These are phyloP conservation scores for Pichia pseudocactophila DNA, from an alignment of 805 yeast genomes.

Conservation along the genomic window DNA sequence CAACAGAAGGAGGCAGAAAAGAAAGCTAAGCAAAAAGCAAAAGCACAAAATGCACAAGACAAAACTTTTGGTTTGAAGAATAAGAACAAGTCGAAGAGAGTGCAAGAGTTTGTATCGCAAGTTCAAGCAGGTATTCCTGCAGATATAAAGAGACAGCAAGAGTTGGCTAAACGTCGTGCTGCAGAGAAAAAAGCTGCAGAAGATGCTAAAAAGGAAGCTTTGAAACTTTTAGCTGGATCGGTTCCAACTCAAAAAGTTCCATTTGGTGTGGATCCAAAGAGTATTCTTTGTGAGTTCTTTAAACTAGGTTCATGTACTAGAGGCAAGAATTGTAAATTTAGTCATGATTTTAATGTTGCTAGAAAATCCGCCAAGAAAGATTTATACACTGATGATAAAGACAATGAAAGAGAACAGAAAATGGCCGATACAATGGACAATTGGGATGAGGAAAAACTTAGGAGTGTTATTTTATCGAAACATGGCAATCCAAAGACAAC, in stretches of 20 bases:
- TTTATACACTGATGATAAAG: conserved; percentile 82
- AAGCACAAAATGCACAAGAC: conserved; percentile 60
- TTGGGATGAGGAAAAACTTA: conserved; percentile 95
- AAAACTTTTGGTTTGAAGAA: conserved; percentile 94
- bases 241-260: conserved; percentile 79
- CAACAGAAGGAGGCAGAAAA: conserved; percentile 45
- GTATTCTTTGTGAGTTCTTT: conserved; percentile 83
- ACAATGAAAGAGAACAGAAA: conserved; percentile 35
- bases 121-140: conserved; percentile 51
- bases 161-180: conserved; percentile 54
- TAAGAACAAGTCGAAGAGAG: conserved; percentile 89
- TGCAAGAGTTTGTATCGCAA: conserved; percentile 63
- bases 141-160: conserved; percentile 36
- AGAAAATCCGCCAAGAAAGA: conserved; percentile 87
- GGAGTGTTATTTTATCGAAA: conserved; percentile 77
- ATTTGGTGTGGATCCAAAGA: conserved; percentile 95
- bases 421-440: conserved; percentile 85
- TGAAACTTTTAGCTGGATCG: conserved; percentile 58
- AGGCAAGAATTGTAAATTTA: conserved; percentile 82
- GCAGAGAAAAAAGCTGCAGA: conserved; percentile 91
- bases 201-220: conserved; percentile 80
- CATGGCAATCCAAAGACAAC: conserved; percentile 93
- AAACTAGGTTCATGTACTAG: conserved; percentile 77
- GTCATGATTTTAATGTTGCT: conserved; percentile 80
- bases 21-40: conserved; percentile 53